Evolutionary conservation across 2,329 filamentous ascomycete genomes (phyloP).

Genomic region (Pseudogymnoascus sp.): DNA sequence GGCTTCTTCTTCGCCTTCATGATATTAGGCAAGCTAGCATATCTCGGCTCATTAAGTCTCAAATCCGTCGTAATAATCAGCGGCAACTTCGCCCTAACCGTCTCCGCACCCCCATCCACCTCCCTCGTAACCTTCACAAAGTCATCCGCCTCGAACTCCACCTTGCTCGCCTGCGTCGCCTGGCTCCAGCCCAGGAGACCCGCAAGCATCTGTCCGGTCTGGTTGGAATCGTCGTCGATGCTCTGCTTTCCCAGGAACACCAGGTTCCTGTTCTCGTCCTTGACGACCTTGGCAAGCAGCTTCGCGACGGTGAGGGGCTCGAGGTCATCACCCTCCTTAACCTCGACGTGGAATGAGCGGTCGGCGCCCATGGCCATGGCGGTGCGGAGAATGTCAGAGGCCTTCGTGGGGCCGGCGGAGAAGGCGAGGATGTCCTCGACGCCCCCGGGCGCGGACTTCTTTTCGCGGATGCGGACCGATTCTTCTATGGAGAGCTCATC

Average conservation of each 20-base stretch:
- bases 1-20: conserved; percentile 99
- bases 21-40: conserved; percentile 92
- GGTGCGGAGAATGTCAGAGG: conserved; percentile 81
- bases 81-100: conserved; percentile 74
- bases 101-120: conserved; percentile 93
- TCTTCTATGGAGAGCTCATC: conserved; percentile 98
- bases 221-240: conserved; percentile 90
- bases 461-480: conserved; percentile 87
- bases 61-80: conserved; percentile 94
- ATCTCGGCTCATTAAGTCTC: conserved; percentile 88
- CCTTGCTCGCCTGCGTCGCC: conserved; percentile 85
- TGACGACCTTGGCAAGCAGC: conserved; percentile 70
- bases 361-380: conserved; percentile 99
- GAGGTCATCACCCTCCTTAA: conserved; percentile 65
- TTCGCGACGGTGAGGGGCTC: conserved; percentile 93
- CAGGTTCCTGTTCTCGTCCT: conserved; percentile 80
- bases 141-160: conserved; percentile 65
- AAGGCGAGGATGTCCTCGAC: conserved; percentile 91
- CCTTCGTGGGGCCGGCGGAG: conserved; percentile 80
- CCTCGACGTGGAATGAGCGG: conserved; percentile 80
- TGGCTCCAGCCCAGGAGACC: conserved; percentile 88
- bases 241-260: conserved; percentile 96
- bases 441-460: conserved; percentile 61
- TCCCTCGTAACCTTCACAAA: conserved; percentile 74
- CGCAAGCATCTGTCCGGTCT: conserved; percentile 98